Base-by-base conservation (phyloP, 306 rosid genomes). In the Abrus precatorius region DNA sequence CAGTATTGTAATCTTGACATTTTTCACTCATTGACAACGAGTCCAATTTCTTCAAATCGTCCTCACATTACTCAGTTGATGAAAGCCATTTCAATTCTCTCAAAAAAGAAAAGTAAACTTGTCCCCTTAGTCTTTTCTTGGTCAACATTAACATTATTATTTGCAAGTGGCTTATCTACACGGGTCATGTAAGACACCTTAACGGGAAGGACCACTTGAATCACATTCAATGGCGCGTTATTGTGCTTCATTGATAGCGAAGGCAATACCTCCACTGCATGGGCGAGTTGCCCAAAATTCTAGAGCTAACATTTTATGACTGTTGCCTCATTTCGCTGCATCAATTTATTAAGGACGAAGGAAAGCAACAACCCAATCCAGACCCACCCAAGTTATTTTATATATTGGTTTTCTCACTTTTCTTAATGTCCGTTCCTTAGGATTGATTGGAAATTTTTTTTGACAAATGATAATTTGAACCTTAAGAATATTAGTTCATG, bases 101-200 rank as follows among this genome's bases (percentile, higher is more conserved):
- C n/a, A 34, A 6, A 62, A 55, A 5, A 12, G 75, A 27, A 28
- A 14, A 57, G 72, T 77, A 59, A 52, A 12, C 43, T 52, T 11
- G 6, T 12, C 52, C 14, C 63, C 33, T 38, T 36, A 11, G 75
- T 20, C 20, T 20, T 20, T 20, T 20, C 20, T 20, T 0, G 20
- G 20, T 20, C 20, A 20, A 20, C 20, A 20, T 78, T 78, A 68
- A 55, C 82, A 68, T 68, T 60, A 78, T 13, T 55, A 1, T 55
- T 34, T 79, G 62, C 83, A 80, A 80, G 72, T 61, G 11, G 72
- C 40, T 79, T 69, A 69, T 79, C 77, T 52, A 48, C 33, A 76
- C 3, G 3, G 40, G 5, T 62, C n/a, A 59, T 64, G 33, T 36
- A 27, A 9, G 53, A 9, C 32, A 49, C 54, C 53, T 36, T 34